phyloP scores from a whole-genome alignment of 805 yeast species.

The Pichia membranifaciens region DNA sequence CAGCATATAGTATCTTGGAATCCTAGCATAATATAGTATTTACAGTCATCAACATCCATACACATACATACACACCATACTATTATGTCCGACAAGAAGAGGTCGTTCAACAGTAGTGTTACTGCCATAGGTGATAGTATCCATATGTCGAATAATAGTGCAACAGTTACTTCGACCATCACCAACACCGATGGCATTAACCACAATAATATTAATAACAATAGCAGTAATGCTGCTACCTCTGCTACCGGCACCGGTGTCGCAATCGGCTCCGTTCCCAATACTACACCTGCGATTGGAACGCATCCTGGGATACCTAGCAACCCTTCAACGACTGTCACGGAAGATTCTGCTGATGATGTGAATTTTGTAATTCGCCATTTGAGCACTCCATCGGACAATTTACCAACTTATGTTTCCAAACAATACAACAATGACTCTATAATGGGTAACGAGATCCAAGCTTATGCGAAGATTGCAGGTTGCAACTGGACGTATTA shows the following conservation, averaged over 20 bases:
- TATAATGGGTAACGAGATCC: constrained; percentile 70
- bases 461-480: constrained; percentile 95
- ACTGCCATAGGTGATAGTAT: constrained; percentile 11
- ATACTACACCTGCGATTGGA: no score
- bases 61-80: neutral
- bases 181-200: neutral
- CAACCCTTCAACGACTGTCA: constrained; percentile 15
- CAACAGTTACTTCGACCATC: neutral
- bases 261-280: no score
- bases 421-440: constrained; percentile 66
- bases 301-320: neutral
- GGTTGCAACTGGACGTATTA: constrained; percentile 93
- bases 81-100: constrained; percentile 19
- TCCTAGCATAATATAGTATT: neutral
- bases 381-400: constrained; percentile 63
- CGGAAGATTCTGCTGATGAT: constrained; percentile 57
- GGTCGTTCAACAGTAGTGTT: constrained; percentile 18
- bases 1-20: no score
- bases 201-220: neutral
- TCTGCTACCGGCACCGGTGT: no score
- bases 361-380: constrained; percentile 70
- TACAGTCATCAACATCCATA: no score
- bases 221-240: neutral
- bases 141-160: neutral
- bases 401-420: constrained; percentile 62